phyloP scores from a whole-genome alignment of 257 asterid species.

The Schizonepeta tenuifolia region DNA sequence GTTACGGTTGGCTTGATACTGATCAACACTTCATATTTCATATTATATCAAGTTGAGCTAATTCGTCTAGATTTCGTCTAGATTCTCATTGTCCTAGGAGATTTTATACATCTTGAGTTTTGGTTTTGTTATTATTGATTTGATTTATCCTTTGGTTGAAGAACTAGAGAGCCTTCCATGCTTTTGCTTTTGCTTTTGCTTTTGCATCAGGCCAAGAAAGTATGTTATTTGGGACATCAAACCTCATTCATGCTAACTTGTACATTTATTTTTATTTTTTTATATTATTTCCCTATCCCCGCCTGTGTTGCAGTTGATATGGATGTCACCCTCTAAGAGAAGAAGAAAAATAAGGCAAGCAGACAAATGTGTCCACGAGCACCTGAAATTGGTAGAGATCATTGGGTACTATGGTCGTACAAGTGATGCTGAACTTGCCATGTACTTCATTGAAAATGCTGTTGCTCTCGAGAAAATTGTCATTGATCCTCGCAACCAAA shows the following conservation, averaged over 20 bases:
- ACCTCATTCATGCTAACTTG: constrained; percentile 4
- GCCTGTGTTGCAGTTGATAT: constrained; percentile 47
- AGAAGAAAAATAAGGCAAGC: constrained; percentile 49
- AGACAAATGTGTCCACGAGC: constrained; percentile 37
- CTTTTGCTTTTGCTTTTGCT: background rate
- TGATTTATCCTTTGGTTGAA: constrained; percentile 8
- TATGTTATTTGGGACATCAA: background rate
- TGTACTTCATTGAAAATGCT: constrained; percentile 55
- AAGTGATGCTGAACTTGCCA: constrained; percentile 54
- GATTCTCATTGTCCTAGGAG: background rate
- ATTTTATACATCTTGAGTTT: constrained; percentile 5
- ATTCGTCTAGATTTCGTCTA: too few relatives aligned
- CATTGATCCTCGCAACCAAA: constrained; percentile 57
- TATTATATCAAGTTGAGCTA: background rate
- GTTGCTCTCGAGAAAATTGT: constrained; percentile 45
- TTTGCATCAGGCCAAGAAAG: background rate
- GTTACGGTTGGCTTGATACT: background rate
- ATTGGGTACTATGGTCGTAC: constrained; percentile 59
- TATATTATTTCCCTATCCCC: background rate
- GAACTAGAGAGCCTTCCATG: constrained; percentile 1
- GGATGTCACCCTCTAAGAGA: constrained; percentile 58
- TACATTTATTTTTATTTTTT: background rate
- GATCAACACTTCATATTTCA: background rate
- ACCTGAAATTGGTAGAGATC: constrained; percentile 52
- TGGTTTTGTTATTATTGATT: constrained; percentile 5